Percentiles rank a stretch among this genome's conserved stretches.
Conservation (phyloP, 2,329 filamentous ascomycete species). For the Tolypocladium ovalisporum region DNA sequence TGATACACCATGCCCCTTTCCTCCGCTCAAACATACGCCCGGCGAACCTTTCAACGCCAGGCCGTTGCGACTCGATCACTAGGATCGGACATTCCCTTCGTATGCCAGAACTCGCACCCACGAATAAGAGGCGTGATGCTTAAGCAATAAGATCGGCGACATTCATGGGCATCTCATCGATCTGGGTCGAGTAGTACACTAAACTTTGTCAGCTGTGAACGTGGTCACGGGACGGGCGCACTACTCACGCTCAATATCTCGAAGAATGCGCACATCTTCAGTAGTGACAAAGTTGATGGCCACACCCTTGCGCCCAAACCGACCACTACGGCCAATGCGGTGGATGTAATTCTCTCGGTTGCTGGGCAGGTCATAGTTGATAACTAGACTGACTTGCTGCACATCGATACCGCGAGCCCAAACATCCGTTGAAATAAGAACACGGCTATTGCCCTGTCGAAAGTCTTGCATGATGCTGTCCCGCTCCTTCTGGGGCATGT, state of each 20-base stretch:
- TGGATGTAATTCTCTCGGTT: constrained; percentile 99
- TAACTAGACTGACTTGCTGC: constrained; percentile 94
- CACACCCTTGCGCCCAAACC: constrained; percentile 96
- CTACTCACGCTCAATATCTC: constrained; percentile 81
- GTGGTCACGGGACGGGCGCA: neutral
- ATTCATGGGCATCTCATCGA: constrained; percentile 99
- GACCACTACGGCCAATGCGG: constrained; percentile 87
- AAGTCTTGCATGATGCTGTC: constrained; percentile 99
- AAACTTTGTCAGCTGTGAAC: constrained; percentile 18
- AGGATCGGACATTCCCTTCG: neutral
- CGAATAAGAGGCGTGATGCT: constrained; percentile 1
- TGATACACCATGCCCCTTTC: neutral
- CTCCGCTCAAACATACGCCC: neutral
- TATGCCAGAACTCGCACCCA: neutral
- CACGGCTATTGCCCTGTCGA: constrained; percentile 88
- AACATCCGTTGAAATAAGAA: constrained; percentile 94
- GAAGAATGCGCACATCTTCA: constrained; percentile 92
- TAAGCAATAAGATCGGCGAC: constrained; percentile 53
- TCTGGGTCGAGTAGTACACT: constrained; percentile 95
- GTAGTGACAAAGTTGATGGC: constrained; percentile 99
- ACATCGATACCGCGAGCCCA: constrained; percentile 98
- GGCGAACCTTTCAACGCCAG: neutral
- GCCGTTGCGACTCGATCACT: neutral
- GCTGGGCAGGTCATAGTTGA: constrained; percentile 96
- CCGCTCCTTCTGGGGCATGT: constrained; percentile 97